phyloP scores from a whole-genome alignment of 164 flowering plant genomes.

The Dillenia turbinata region DNA sequence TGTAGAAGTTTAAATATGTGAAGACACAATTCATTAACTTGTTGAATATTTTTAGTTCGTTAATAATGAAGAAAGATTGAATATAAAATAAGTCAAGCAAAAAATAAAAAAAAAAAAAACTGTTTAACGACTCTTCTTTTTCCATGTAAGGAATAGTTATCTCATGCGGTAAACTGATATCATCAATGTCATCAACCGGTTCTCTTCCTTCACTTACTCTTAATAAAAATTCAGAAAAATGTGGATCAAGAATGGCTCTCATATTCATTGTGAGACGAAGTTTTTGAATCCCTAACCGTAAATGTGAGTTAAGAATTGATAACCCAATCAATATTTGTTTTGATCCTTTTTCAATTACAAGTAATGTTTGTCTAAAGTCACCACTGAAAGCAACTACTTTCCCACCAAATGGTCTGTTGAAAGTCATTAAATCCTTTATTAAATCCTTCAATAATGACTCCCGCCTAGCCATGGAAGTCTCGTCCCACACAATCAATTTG shows the following conservation, averaged over 20 bases:
- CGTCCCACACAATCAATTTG: constrained; percentile 11
- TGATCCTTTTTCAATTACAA: background rate
- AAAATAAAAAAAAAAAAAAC: background rate
- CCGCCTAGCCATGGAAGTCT: constrained; percentile 5
- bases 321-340: background rate
- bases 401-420: background rate
- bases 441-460: constrained; percentile 1
- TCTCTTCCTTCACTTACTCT: constrained; percentile 1
- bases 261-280: background rate
- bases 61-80: too few species aligned
- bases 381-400: constrained; percentile 14
- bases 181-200: background rate
- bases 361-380: constrained; percentile 8
- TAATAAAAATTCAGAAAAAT: background rate
- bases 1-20: too few species aligned
- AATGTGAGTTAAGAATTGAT: background rate
- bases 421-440: constrained; percentile 4
- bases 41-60: too few species aligned
- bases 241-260: background rate
- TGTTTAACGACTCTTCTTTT: background rate
- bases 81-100: too few species aligned
- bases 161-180: background rate
- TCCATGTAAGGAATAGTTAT: background rate
- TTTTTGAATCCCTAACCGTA: background rate
- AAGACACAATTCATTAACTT: too few species aligned